Conservation (phyloP, 164 flowering plant species). For the Vitis rotundifolia region DNA sequence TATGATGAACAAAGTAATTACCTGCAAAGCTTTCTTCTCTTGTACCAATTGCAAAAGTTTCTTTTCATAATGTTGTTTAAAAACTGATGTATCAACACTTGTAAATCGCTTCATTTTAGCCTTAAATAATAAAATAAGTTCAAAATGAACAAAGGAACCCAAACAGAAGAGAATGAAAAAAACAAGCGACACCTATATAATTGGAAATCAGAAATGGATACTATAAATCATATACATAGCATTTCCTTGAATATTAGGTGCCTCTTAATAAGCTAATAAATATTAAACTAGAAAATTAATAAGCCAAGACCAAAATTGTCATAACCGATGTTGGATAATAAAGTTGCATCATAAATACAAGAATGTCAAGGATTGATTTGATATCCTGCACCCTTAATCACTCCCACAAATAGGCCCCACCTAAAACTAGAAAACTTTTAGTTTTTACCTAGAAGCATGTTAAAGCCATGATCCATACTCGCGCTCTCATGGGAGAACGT, state of each 20-base stretch:
- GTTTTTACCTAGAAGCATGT: too few species aligned
- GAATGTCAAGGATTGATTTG: background rate
- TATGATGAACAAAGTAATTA: slow-evolving; percentile 18
- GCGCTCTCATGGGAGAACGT: too few species aligned
- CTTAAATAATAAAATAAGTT: slow-evolving; percentile 36
- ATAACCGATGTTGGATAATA: background rate
- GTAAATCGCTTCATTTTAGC: slow-evolving; percentile 93
- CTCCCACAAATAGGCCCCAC: too few species aligned
- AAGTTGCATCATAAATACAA: background rate
- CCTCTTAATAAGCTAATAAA: background rate
- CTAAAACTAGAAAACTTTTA: too few species aligned
- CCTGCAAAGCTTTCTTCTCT: slow-evolving; percentile 77
- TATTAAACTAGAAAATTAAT: background rate
- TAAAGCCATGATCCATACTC: too few species aligned
- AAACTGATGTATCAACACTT: slow-evolving; percentile 63
- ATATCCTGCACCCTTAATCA: too few species aligned
- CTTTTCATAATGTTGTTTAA: slow-evolving; percentile 93
- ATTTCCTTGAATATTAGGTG: background rate
- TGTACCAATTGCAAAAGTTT: slow-evolving; percentile 86
- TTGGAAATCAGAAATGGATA: background rate
- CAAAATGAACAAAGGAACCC: slow-evolving; percentile 3
- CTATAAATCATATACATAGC: too few species aligned
- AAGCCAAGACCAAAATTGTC: background rate
- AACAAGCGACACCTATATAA: background rate
- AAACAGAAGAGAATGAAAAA: background rate